Evolutionary conservation across 495 filamentous ascomycete genomes (phyloP).

Genomic region (Penicillium fimorum): DNA sequence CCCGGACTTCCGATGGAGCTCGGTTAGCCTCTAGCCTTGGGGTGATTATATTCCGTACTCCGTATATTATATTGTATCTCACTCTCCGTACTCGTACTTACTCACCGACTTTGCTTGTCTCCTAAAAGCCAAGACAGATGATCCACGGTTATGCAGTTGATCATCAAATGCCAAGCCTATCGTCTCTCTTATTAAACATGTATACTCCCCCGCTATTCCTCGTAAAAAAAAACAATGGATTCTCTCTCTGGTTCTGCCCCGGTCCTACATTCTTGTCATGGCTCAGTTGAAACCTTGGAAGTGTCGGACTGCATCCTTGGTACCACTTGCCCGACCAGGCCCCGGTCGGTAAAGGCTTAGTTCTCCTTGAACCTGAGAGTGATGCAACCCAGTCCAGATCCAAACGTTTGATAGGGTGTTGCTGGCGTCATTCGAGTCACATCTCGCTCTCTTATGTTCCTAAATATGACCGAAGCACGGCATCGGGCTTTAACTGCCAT

Average conservation of each 20-base stretch:
- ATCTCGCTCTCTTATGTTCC: neutral
- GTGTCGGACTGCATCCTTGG: slow-evolving; percentile 1
- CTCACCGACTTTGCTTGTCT: slow-evolving; percentile 13
- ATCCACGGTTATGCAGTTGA: neutral
- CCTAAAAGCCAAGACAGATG: slow-evolving; percentile 3
- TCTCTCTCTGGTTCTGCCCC: neutral
- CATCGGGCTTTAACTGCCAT: neutral
- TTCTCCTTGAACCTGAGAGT: slow-evolving; percentile 3
- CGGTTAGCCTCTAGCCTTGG: no score
- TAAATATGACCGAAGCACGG: neutral
- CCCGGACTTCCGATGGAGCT: no score
- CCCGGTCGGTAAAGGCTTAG: slow-evolving; percentile 27
- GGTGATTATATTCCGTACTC: no score
- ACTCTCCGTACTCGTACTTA: neutral
- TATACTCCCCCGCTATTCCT: neutral
- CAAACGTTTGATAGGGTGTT: neutral
- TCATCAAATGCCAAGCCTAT: slow-evolving; percentile 8
- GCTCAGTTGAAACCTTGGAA: neutral
- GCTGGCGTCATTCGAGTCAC: neutral
- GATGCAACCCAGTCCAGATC: neutral
- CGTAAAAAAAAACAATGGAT: neutral
- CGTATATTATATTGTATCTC: neutral
- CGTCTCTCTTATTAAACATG: neutral
- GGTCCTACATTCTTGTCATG: slow-evolving; percentile 13
- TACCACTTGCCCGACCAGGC: slow-evolving; percentile 11